phyloP scores from a whole-genome alignment of 2,329 filamentous ascomycete species.

The Lithohypha guttulata region DNA sequence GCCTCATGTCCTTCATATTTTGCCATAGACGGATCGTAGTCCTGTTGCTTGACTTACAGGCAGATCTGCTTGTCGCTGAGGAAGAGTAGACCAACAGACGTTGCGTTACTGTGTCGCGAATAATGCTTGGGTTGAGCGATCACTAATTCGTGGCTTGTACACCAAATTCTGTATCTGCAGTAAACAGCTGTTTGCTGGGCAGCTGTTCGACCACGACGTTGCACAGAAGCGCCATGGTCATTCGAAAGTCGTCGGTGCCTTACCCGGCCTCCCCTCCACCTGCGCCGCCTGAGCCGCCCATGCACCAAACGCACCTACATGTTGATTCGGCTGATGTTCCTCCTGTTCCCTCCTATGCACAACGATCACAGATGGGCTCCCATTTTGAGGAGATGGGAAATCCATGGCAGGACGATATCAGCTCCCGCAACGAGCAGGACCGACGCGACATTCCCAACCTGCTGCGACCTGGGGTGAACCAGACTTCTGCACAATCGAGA shows the following conservation, averaged over 20 bases:
- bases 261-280: conserved; percentile 16
- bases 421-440: conserved; percentile 6
- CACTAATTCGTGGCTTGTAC: too few relatives aligned
- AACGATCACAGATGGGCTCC: conserved; percentile 2
- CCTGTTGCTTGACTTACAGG: too few relatives aligned
- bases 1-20: too few relatives aligned
- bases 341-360: conserved; percentile 10
- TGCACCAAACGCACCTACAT: conserved; percentile 7
- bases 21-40: too few relatives aligned
- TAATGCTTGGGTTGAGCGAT: too few relatives aligned
- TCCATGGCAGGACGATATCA: conserved; percentile 18
- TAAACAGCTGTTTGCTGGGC: too few relatives aligned
- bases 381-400: conserved; percentile 18
- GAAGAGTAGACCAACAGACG: too few relatives aligned
- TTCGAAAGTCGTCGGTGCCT: conserved; percentile 17
- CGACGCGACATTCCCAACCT: conserved; percentile 16
- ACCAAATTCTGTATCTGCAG: too few relatives aligned
- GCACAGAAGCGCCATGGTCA: conserved; percentile 12
- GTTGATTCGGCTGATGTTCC: conserved; percentile 17
- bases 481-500: conserved; percentile 1
- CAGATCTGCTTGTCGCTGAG: too few relatives aligned
- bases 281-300: conserved; percentile 7
- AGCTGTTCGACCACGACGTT: neutral
- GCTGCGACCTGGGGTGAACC: conserved; percentile 11
- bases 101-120: too few relatives aligned